Evolutionary conservation across 257 asterid species (phyloP).

Genomic region (Plantago ovata): DNA sequence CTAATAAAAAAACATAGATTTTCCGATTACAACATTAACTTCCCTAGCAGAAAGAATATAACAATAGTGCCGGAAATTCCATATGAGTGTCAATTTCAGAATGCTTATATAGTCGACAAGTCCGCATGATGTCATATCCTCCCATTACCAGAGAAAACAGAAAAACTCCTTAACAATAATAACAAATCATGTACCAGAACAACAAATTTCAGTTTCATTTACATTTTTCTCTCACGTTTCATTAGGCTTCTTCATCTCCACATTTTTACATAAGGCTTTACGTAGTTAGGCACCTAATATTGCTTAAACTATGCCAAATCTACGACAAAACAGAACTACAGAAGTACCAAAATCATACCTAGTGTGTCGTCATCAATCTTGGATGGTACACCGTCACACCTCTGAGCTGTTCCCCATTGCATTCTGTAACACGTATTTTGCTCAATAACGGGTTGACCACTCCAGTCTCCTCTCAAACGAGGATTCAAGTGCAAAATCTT

Average conservation of each 20-base stretch:
- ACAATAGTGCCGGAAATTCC: no score
- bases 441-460: conserved; percentile 85
- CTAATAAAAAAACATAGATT: no score
- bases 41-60: no score
- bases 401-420: conserved; percentile 96
- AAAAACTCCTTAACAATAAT: no score
- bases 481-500: conserved; percentile 96
- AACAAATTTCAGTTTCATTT: no score
- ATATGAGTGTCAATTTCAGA: no score
- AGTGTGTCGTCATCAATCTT: conserved; percentile 71
- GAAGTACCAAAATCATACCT: conserved; percentile 77
- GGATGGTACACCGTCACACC: conserved; percentile 91
- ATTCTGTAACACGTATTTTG: conserved; percentile 95
- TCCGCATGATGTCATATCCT: no score
- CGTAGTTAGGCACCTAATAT: background rate
- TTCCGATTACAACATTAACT: no score
- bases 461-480: conserved; percentile 96
- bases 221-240: background rate
- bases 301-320: background rate
- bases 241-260: conserved; percentile 1
- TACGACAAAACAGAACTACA: no score
- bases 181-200: no score
- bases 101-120: background rate
- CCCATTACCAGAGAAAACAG: no score
- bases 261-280: conserved; percentile 9